phyloP scores from a whole-genome alignment of 2,329 filamentous ascomycete species.

The Sordariomycetes sp. region DNA sequence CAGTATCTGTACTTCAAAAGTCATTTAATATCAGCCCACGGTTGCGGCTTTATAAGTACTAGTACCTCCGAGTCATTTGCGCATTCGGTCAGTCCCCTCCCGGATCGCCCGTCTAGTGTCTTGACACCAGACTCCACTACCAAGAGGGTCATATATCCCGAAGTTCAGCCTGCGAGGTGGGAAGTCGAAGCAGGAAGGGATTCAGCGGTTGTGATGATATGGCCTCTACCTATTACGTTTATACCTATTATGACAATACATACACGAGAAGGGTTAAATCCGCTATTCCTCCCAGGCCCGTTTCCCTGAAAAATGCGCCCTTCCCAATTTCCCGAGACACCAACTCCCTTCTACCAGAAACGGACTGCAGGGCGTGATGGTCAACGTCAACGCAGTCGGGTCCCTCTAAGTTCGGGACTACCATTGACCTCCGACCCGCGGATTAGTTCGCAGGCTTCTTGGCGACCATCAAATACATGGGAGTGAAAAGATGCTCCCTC shows the following conservation, averaged over 20 bases:
- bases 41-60: not conserved
- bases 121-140: too few relatives aligned
- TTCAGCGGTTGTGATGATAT: not conserved
- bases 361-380: not conserved
- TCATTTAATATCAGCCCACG: not conserved
- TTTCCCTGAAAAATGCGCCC: not conserved
- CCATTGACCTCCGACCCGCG: not conserved
- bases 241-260: not conserved
- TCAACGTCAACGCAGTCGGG: not conserved
- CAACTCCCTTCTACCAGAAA: not conserved
- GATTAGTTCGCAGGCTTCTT: conserved; percentile 54
- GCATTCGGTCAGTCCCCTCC: not conserved
- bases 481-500: conserved; percentile 85
- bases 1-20: not conserved
- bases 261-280: not conserved
- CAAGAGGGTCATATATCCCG: too few relatives aligned
- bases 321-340: not conserved
- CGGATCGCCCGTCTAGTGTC: too few relatives aligned
- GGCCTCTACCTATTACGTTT: not conserved
- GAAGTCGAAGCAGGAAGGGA: too few relatives aligned
- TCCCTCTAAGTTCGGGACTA: not conserved
- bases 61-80: not conserved
- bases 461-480: conserved; percentile 95
- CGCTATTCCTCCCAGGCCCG: not conserved
- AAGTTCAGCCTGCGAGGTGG: too few relatives aligned